These are phyloP conservation scores for Boletus speciosus DNA, from an alignment of 768 basidiomycete genomes.

Conservation along the genomic window DNA sequence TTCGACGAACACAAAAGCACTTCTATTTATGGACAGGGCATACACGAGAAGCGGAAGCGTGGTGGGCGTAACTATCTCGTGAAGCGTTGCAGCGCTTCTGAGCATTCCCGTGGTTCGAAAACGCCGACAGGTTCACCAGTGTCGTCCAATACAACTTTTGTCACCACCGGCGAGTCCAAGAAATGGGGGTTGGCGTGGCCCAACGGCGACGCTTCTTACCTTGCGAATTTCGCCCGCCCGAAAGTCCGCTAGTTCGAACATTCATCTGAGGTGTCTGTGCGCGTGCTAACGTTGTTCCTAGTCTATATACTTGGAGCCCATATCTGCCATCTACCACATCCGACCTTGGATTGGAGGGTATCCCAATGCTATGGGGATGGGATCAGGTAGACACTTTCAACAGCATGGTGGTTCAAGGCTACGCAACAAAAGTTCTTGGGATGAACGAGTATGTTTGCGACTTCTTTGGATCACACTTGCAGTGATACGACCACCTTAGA, in stretches of 20 bases:
- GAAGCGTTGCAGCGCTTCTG: constrained; percentile 18
- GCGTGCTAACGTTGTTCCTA: constrained; percentile 10
- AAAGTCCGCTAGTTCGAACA: constrained; percentile 44
- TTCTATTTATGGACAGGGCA: not conserved
- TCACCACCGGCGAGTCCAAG: constrained; percentile 4
- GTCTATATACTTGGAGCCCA: constrained; percentile 70
- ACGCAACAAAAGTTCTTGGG: constrained; percentile 57
- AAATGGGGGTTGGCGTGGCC: constrained; percentile 74
- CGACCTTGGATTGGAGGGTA: constrained; percentile 47
- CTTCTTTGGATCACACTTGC: not conserved
- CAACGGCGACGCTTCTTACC: constrained; percentile 45
- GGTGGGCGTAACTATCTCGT: constrained; percentile 8
- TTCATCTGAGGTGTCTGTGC: not conserved
- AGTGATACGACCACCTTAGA: constrained; percentile 36
- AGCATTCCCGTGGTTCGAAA: constrained; percentile 4
- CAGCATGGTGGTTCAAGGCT: constrained; percentile 44
- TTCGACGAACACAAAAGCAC: not conserved
- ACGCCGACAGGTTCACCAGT: not conserved
- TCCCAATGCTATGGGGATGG: constrained; percentile 73
- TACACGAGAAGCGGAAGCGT: constrained; percentile 16
- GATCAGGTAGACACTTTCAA: constrained; percentile 49
- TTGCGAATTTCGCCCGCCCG: constrained; percentile 47
- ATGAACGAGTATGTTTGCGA: constrained; percentile 68
- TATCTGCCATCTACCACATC: constrained; percentile 40
- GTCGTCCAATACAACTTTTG: not conserved